phyloP scores from a whole-genome alignment of 768 basidiomycete species.

The Naganishia vishniacii region DNA sequence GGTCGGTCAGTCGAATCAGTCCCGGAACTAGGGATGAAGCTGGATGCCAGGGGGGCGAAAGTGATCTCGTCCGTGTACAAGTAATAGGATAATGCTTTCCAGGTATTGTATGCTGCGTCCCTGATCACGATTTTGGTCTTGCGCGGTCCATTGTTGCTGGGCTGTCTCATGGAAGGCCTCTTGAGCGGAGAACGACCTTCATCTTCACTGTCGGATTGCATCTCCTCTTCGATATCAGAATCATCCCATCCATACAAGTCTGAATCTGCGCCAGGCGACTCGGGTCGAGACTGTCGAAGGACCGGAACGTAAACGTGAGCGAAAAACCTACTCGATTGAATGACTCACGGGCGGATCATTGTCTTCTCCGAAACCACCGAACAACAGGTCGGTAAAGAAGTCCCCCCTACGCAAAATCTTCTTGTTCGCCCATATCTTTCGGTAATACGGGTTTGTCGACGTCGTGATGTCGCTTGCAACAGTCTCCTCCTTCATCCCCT shows the following conservation, averaged over 20 bases:
- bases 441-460: constrained; percentile 24
- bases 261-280: constrained; percentile 21
- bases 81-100: constrained; percentile 69
- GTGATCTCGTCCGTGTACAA: constrained; percentile 78
- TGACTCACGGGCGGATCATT: constrained; percentile 18
- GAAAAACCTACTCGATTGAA: too few species aligned
- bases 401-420: constrained; percentile 65
- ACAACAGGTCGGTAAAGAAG: constrained; percentile 64
- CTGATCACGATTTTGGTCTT: constrained; percentile 57
- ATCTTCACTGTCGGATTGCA: constrained; percentile 25
- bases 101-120: constrained; percentile 62
- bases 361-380: constrained; percentile 32
- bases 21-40: constrained; percentile 49
- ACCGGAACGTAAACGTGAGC: too few species aligned
- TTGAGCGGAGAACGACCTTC: background rate
- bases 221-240: constrained; percentile 43
- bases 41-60: constrained; percentile 65
- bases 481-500: background rate
- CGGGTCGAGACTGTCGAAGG: constrained; percentile 4
- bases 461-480: too few species aligned
- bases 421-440: constrained; percentile 63
- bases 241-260: constrained; percentile 29
- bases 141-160: constrained; percentile 50
- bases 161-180: background rate
- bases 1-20: constrained; percentile 33